These are phyloP conservation scores for Monosporascus sp. DNA, from an alignment of 2,329 filamentous ascomycete species.

Conservation along the genomic window DNA sequence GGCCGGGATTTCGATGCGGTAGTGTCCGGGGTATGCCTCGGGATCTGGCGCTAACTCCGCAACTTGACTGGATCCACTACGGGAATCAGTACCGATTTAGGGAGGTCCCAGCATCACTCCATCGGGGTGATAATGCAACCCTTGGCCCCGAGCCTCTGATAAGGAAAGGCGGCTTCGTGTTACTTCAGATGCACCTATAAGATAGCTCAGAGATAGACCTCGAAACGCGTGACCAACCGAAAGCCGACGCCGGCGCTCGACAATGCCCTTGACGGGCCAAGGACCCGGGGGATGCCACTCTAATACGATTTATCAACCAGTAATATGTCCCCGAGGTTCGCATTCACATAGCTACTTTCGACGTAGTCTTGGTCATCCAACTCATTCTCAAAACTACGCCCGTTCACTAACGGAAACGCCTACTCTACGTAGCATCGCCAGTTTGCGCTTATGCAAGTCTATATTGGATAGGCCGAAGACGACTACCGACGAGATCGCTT, in stretches of 20 bases:
- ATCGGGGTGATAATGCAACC: not conserved
- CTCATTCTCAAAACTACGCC: too few relatives aligned
- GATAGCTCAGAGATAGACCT: not conserved
- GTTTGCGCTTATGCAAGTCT: too few relatives aligned
- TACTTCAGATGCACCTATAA: not conserved
- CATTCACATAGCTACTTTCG: not conserved
- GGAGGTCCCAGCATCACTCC: not conserved
- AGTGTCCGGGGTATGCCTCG: not conserved
- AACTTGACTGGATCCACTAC: not conserved
- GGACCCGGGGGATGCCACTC: not conserved
- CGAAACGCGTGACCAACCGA: not conserved
- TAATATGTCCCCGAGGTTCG: not conserved
- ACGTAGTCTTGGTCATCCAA: too few relatives aligned
- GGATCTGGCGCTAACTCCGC: not conserved
- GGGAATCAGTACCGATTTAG: not conserved
- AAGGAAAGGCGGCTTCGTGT: not conserved
- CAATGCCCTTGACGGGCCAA: not conserved
- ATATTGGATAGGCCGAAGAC: too few relatives aligned
- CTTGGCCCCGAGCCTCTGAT: not conserved
- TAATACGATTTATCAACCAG: not conserved
- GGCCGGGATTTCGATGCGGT: too few relatives aligned
- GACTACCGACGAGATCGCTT: too few relatives aligned
- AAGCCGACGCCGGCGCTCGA: not conserved
- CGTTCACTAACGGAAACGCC: too few relatives aligned
- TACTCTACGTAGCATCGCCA: too few relatives aligned